A percentile compares a stretch with the other conserved stretches of the same genome.
Conservation (phyloP, 2,329 filamentous ascomycete species). For the Neoarthrinium moseri region DNA sequence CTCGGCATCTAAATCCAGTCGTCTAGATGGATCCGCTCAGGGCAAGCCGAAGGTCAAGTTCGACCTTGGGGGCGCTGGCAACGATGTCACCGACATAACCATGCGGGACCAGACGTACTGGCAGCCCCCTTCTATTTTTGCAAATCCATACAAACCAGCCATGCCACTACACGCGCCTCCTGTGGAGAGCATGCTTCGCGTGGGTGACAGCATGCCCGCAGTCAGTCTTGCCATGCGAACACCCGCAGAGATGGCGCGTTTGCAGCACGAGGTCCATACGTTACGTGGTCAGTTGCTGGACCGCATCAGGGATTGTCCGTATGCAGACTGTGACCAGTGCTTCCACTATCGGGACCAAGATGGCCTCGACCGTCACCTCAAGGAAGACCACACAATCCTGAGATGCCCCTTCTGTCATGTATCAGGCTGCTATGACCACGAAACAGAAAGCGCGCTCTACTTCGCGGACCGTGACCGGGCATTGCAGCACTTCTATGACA, state of each 20-base stretch:
- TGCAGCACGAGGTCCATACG: slow-evolving; percentile 33
- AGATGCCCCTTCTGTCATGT: slow-evolving; percentile 24
- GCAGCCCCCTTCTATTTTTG: slow-evolving; percentile 26
- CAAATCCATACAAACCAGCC: slow-evolving; percentile 27
- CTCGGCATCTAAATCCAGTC: too few relatives aligned
- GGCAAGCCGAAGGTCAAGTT: too few relatives aligned
- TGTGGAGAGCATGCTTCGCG: slow-evolving; percentile 35
- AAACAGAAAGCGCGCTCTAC: not conserved
- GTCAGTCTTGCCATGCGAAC: slow-evolving; percentile 38
- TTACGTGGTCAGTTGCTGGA: slow-evolving; percentile 33
- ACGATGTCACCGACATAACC: not conserved
- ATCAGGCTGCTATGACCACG: not conserved
- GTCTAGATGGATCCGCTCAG: too few relatives aligned
- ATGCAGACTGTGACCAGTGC: slow-evolving; percentile 31
- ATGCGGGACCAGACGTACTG: slow-evolving; percentile 30
- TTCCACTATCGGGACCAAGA: slow-evolving; percentile 28
- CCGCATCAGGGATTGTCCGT: slow-evolving; percentile 36
- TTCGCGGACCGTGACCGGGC: not conserved
- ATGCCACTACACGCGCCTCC: slow-evolving; percentile 34
- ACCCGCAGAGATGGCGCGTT: slow-evolving; percentile 34
- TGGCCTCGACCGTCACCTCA: slow-evolving; percentile 34
- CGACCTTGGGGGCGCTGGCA: not conserved
- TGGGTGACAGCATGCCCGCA: slow-evolving; percentile 31
- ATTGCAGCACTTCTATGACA: slow-evolving; percentile 6
- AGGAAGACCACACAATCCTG: slow-evolving; percentile 28